Evolutionary conservation across 225 moss, liverwort and hornwort genomes (phyloP).

Genomic region (Asterella californica): DNA sequence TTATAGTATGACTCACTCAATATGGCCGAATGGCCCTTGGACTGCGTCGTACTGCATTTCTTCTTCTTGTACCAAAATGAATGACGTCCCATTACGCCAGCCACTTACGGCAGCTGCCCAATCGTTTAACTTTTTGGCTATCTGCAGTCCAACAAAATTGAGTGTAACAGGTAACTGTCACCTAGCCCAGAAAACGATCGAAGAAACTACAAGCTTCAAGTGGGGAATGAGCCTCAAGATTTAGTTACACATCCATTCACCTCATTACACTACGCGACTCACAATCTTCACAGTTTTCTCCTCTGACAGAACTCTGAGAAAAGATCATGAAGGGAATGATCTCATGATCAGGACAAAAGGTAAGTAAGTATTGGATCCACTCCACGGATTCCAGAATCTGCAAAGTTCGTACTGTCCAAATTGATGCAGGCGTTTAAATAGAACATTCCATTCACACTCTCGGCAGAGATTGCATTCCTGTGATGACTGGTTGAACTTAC

Average conservation of each 20-base stretch:
- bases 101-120: constrained; percentile 13
- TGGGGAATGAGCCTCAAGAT: too few relatives aligned
- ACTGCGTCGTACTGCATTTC: neutral
- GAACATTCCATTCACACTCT: neutral
- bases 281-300: too few relatives aligned
- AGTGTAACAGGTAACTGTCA: too few relatives aligned
- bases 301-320: too few relatives aligned
- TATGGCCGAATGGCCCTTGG: neutral
- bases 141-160: too few relatives aligned
- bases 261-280: too few relatives aligned
- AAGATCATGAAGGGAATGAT: too few relatives aligned
- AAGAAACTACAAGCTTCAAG: neutral
- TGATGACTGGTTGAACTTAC: neutral
- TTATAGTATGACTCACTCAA: too few relatives aligned
- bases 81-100: neutral
- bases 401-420: neutral
- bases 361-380: neutral
- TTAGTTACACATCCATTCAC: too few relatives aligned
- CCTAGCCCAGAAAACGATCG: neutral
- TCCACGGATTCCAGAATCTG: neutral
- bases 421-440: too few relatives aligned
- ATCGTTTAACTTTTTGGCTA: neutral
- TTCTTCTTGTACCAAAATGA: neutral
- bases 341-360: neutral
- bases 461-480: neutral